Evolutionary conservation across 2,329 filamentous ascomycete species (phyloP).

Genomic region (Ophiocordyceps camponoti-saundersi): DNA sequence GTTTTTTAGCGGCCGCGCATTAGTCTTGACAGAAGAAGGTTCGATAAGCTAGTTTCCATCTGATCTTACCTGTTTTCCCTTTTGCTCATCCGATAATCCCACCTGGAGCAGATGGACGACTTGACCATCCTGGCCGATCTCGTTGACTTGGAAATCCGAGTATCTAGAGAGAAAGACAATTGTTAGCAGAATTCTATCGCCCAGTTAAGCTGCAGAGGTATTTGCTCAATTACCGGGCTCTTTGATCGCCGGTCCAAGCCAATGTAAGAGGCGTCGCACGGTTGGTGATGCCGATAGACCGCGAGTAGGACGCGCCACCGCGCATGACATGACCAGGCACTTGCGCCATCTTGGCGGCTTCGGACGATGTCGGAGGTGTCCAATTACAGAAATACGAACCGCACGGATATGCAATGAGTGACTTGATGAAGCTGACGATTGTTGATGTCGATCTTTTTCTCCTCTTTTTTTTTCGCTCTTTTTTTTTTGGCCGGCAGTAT

Average conservation of each 20-base stretch:
- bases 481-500: no score
- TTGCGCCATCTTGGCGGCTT: background rate
- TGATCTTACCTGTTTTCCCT: slow-evolving; percentile 2
- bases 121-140: slow-evolving; percentile 59
- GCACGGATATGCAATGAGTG: no score
- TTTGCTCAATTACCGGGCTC: slow-evolving; percentile 15
- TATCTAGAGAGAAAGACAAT: slow-evolving; percentile 32
- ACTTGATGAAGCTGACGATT: no score
- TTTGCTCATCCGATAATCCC: slow-evolving; percentile 8
- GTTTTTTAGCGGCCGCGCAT: background rate
- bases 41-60: background rate
- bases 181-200: background rate
- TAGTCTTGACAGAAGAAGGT: background rate
- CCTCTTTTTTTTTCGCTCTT: no score
- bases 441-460: no score
- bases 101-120: slow-evolving; percentile 54
- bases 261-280: slow-evolving; percentile 18
- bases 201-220: background rate
- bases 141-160: slow-evolving; percentile 85
- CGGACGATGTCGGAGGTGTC: background rate
- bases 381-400: no score
- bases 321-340: slow-evolving; percentile 18
- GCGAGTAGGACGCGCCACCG: slow-evolving; percentile 15
- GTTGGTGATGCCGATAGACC: slow-evolving; percentile 21
- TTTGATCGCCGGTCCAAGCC: slow-evolving; percentile 23